A percentile compares a stretch with the other conserved stretches of the same genome.
phyloP scores from a whole-genome alignment of 2,329 filamentous ascomycete species.

The Niveomyces coronatus region DNA sequence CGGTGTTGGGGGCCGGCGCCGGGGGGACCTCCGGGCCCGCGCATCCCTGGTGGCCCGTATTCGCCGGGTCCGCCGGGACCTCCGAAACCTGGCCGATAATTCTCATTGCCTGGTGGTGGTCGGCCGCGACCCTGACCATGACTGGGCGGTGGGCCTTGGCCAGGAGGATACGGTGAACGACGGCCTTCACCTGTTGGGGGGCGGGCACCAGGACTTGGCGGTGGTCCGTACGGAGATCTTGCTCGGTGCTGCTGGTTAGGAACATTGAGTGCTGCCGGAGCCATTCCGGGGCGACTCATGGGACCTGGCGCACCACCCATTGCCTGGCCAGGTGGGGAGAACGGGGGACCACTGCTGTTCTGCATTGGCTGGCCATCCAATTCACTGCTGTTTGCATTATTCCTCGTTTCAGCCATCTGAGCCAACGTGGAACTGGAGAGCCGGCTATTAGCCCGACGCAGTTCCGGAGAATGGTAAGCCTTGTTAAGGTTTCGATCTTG shows the following conservation, averaged over 20 bases:
- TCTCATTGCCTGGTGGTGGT: conserved; percentile 11
- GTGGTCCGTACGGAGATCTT: conserved; percentile 22
- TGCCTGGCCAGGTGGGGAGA: conserved; percentile 16
- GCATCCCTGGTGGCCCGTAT: conserved; percentile 15
- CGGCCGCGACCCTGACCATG: conserved; percentile 4
- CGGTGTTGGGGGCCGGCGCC: conserved; percentile 1
- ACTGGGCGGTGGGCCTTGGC: neutral
- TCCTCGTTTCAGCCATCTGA: conserved; percentile 55
- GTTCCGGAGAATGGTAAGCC: conserved; percentile 65
- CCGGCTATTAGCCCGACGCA: conserved; percentile 71
- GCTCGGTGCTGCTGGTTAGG: conserved; percentile 29
- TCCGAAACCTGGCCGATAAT: conserved; percentile 13
- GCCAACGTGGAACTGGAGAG: conserved; percentile 74
- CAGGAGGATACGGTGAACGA: conserved; percentile 19
- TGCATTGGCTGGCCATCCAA: conserved; percentile 7
- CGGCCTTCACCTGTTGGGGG: conserved; percentile 23
- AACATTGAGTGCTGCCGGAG: conserved; percentile 31
- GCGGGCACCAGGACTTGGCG: conserved; percentile 21
- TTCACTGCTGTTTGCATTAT: conserved; percentile 7
- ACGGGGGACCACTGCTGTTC: neutral
- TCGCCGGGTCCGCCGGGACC: conserved; percentile 18
- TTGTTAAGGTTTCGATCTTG: conserved; percentile 56
- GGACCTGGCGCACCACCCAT: conserved; percentile 29
- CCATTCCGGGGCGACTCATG: conserved; percentile 22
- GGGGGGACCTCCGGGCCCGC: conserved; percentile 8